Conservation (phyloP, 257 asterid species). For the Apocynum venetum region DNA sequence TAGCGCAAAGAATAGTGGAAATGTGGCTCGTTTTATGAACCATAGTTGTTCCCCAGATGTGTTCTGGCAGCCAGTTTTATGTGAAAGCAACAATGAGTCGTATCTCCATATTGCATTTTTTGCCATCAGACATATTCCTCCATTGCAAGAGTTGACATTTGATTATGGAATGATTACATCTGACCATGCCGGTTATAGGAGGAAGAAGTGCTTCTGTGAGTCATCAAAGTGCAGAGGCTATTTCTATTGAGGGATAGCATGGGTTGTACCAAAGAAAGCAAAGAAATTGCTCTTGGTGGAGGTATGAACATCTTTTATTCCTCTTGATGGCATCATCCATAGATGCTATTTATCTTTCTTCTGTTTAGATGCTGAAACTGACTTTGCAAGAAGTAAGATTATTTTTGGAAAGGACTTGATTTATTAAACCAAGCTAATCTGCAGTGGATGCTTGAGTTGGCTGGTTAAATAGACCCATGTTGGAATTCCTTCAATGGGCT, state of each 20-base stretch:
- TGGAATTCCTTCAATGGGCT: neutral
- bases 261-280: neutral
- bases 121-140: slow-evolving; percentile 81
- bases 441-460: neutral
- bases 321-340: neutral
- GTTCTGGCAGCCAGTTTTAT: slow-evolving; percentile 78
- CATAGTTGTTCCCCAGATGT: slow-evolving; percentile 90
- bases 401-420: neutral
- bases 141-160: slow-evolving; percentile 83
- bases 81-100: slow-evolving; percentile 52
- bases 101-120: slow-evolving; percentile 79
- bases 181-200: slow-evolving; percentile 47
- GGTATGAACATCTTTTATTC: slow-evolving; percentile 8
- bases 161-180: slow-evolving; percentile 72
- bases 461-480: neutral
- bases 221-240: slow-evolving; percentile 72
- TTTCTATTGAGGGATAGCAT: slow-evolving; percentile 40
- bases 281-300: slow-evolving; percentile 2
- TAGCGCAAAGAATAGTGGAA: slow-evolving; percentile 65
- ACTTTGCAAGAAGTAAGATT: neutral
- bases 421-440: neutral
- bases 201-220: slow-evolving; percentile 76
- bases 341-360: neutral
- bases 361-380: neutral
- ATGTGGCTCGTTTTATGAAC: slow-evolving; percentile 92